Base-by-base conservation (phyloP, 1,284 basidiomycete genomes). In the Cutaneotrichosporon spelunceum region DNA sequence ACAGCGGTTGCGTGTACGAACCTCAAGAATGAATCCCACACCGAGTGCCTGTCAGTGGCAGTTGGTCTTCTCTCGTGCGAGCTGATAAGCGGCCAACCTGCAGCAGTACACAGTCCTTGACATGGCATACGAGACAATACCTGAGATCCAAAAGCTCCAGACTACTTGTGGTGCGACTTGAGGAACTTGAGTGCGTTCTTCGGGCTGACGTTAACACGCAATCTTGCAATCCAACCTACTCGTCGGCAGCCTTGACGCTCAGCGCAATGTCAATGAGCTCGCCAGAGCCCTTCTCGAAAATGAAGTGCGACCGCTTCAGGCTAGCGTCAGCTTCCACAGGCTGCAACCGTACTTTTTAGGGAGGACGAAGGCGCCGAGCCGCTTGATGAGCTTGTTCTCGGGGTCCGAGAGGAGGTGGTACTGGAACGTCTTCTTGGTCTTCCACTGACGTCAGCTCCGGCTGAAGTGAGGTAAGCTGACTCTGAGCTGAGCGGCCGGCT, bases 371-470 rank as follows among this genome's bases (percentile, higher is more conserved):
- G 92, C 91, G 16, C 93, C 93, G 39, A 98, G 83, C 9, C 86
- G 85, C 55, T 84, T 84, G 72, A 97, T 91, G 36, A 97, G 82
- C 42, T 83, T 76, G 45, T 88, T 85, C 72, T 92, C 86, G 23
- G 89, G 91, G 76, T 98, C 94, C 9, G 89, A 94, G 49, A 98
- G 83, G 6, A 97, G 82, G 5, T 86, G 83, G 77, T 93, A 98
- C 14, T 87, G 90, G 23, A 97, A 83, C 57, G 84, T 81, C 81
- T 93, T 90, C 87, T 81, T 81, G 29, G 68, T 70, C 57, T 75
- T 78, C 79, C 79, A 81, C 70, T 72, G 67, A 29, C 16, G 55
- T 62, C 30, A 65, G 64, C 33, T 16, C 3, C 19, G 19, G 7
- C 8, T 11, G 23, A 21, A 6, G 13, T 13, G 23, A 4, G 23